Base-by-base conservation (phyloP, 495 filamentous ascomycete species). In the Daldinia childiae region DNA sequence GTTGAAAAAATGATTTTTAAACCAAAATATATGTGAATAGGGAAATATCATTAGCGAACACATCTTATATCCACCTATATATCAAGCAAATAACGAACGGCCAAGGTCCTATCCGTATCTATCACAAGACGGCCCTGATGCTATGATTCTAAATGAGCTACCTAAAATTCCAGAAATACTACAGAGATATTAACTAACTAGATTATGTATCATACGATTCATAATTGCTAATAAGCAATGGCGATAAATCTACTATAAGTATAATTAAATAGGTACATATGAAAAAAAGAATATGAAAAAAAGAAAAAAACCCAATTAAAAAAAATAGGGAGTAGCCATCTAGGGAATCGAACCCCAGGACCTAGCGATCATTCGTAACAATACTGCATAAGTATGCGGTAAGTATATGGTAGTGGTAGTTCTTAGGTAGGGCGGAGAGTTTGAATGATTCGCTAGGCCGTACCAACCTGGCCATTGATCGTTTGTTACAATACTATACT, bases 321-420 rank as follows among this genome's bases (percentile, higher is more conserved):
- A n/a, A n/a, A n/a, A n/a, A n/a, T n/a, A n/a, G n/a, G n/a, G n/a
- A n/a, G n/a, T n/a, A 12, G 30, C 66, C 43, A 54, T 14, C 43
- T 27, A 24, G 5, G 59, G 66, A 69, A 63, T 69, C 66, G 54
- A 63, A 64, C 59, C 59, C 34, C 6, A 63, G 29, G 17, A 43
- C 54, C 60, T 64, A 43, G 41, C 17, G n/a, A 43, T 54, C 26
- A n/a, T 43, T 7, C 27, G 24, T 48, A 24, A 21, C 6, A 9
- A 48, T 48, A 48, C 8, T 48, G 17, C 19, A 45, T 48, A 48
- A 3, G 43, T 17, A 48, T 48, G 17, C 17, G 7, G 6, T 48
- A 48, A 34, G 9, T 34, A 34, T 34, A 6, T 48, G 7, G 41
- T 45, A 45, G 17, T 4, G 9, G 29, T 7, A 48, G 43, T 17